Conservation (phyloP, 306 rosid genomes). For the Dicorynia guianensis region DNA sequence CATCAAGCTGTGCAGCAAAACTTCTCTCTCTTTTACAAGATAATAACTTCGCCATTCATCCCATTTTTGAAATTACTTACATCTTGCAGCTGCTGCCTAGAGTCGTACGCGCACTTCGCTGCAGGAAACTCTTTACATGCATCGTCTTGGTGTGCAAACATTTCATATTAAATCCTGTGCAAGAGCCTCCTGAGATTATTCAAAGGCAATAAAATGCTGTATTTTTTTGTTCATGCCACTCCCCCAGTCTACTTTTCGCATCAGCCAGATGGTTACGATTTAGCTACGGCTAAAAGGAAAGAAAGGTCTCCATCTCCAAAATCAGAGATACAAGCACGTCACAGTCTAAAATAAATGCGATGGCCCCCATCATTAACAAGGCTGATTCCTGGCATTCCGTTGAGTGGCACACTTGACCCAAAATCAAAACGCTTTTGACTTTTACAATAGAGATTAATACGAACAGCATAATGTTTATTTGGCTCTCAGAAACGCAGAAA, state of each 20-base stretch:
- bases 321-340: slow-evolving; percentile 1
- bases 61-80: no score
- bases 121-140: no score
- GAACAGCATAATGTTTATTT: neutral
- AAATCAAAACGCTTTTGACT: slow-evolving; percentile 19
- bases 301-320: neutral
- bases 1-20: neutral
- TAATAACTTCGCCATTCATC: no score
- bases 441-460: neutral
- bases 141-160: no score
- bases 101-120: no score
- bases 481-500: neutral
- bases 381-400: slow-evolving; percentile 20
- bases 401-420: slow-evolving; percentile 36
- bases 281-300: slow-evolving; percentile 15
- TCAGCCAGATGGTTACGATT: neutral
- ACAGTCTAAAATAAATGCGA: neutral
- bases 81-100: no score
- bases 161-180: no score
- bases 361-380: slow-evolving; percentile 30
- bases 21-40: no score
- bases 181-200: no score
- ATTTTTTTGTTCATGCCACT: no score
- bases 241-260: no score
- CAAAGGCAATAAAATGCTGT: no score